Evolutionary conservation across 2,329 filamentous ascomycete species (phyloP).

Genomic region (Daldinia eschscholtzii): DNA sequence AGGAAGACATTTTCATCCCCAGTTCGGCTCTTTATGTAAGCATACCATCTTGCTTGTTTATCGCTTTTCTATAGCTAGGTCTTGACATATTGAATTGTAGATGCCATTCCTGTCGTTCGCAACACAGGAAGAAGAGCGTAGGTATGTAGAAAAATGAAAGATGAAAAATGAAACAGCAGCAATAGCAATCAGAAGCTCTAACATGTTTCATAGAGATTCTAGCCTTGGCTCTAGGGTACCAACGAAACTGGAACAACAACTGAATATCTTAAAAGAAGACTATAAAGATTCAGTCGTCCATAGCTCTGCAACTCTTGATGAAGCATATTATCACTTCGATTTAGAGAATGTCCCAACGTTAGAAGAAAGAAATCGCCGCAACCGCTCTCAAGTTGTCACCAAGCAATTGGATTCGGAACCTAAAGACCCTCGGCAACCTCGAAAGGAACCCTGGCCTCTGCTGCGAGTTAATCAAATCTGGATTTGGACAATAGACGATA

Average conservation of each 20-base stretch:
- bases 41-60: not conserved
- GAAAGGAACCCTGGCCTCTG: not conserved
- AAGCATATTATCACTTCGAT: slow-evolving; percentile 29
- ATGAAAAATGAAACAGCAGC: not conserved
- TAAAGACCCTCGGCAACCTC: not conserved
- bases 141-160: not conserved
- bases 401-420: not conserved
- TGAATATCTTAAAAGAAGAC: not conserved
- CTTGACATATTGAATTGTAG: slow-evolving; percentile 3
- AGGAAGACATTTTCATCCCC: slow-evolving; percentile 7
- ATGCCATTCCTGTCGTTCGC: slow-evolving; percentile 27
- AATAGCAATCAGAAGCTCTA: no score
- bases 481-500: slow-evolving; percentile 22
- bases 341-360: not conserved
- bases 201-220: no score
- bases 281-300: slow-evolving; percentile 18
- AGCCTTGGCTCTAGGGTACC: no score
- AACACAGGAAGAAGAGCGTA: not conserved
- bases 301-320: slow-evolving; percentile 27
- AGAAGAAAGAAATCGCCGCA: slow-evolving; percentile 8
- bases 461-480: slow-evolving; percentile 28
- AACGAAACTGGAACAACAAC: no score
- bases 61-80: not conserved
- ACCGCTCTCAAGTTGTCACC: slow-evolving; percentile 20
- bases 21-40: slow-evolving; percentile 28